These are phyloP conservation scores for Ministeria vibrans DNA, from an alignment of 78 protist species.

Conservation along the genomic window DNA sequence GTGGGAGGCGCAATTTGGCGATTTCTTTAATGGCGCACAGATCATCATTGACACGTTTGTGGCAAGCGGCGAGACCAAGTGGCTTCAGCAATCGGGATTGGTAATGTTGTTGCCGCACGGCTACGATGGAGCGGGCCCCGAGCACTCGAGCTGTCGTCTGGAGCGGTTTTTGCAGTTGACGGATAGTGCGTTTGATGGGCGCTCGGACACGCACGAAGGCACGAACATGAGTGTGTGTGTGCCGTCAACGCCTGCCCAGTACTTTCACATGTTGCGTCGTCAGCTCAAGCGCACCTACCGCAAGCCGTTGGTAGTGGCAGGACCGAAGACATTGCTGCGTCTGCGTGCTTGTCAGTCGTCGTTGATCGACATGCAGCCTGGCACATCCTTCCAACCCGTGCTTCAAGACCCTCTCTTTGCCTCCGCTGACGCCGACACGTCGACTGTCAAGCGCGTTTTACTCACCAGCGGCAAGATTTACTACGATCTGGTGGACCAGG, in stretches of 20 bases:
- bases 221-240: slow-evolving; percentile 60
- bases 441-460: slow-evolving; percentile 42
- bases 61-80: slow-evolving; percentile 70
- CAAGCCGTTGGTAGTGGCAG: slow-evolving; percentile 80
- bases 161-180: slow-evolving; percentile 67
- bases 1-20: slow-evolving; percentile 98
- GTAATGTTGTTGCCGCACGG: slow-evolving; percentile 92
- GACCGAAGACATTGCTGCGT: slow-evolving; percentile 81
- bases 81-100: slow-evolving; percentile 80
- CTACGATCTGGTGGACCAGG: slow-evolving; percentile 44
- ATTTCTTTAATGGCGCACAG: slow-evolving; percentile 90
- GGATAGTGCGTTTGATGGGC: background rate
- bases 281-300: slow-evolving; percentile 75
- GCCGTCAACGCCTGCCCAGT: slow-evolving; percentile 91
- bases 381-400: slow-evolving; percentile 61
- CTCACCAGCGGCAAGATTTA: slow-evolving; percentile 79
- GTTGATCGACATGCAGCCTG: slow-evolving; percentile 57
- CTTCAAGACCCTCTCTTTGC: slow-evolving; percentile 28
- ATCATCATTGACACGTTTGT: slow-evolving; percentile 91
- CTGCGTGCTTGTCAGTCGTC: slow-evolving; percentile 61
- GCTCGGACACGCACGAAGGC: background rate
- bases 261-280: slow-evolving; percentile 89
- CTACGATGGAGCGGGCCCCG: slow-evolving; percentile 96
- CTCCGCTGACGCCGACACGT: background rate
- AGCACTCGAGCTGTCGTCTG: slow-evolving; percentile 86